Base-by-base conservation (phyloP, 1,284 basidiomycete species). In the Marasmius tenuissimus region DNA sequence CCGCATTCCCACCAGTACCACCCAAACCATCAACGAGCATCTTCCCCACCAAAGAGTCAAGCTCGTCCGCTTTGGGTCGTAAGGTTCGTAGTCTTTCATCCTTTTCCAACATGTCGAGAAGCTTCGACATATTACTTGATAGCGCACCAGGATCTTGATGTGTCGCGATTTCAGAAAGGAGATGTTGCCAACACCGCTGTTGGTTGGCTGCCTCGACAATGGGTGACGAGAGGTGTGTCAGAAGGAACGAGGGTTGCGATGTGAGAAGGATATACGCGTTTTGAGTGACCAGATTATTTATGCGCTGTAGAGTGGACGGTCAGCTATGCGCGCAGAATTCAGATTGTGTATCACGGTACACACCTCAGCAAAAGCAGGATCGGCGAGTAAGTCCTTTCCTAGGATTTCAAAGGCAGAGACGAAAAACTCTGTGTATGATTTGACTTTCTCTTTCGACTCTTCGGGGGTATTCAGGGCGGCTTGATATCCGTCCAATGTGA, bases 221-320 rank as follows among this genome's bases (percentile, higher is more conserved):
- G 5, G 16, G 75, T 61, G 79, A 69, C 9, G 72, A 64, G 38
- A 88, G 72, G 65, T 87, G 88, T 0, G 80, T 73, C 0, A 82
- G 71, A 2, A 88, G 69, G 0, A 88, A 73, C 0, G 75, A 60
- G 1, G 82, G 78, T 18, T 14, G 16, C 1, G 79, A 78, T 0
- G 73, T 65, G 45, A 88, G 69, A 8, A 90, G 71, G 0, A 68
- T 66, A 50, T 74, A 69, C 1, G 80, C 71, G 58, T 85, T 72
- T 14, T 71, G 59, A 2, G 67, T 63, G 14, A 85, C 70, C 6
- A 83, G 70, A 1, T 66, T 65, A 62, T 89, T 85, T n/a, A 85
- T 70, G 20, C 72, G 72, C 85, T 87, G 53, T 3, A 58, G 34
- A 18, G 38, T 54, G 42, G 3, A 16, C 22, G 33, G 16, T n/a